Conservation (phyloP, 768 basidiomycete genomes). For the Lanmaoa rubissima region DNA sequence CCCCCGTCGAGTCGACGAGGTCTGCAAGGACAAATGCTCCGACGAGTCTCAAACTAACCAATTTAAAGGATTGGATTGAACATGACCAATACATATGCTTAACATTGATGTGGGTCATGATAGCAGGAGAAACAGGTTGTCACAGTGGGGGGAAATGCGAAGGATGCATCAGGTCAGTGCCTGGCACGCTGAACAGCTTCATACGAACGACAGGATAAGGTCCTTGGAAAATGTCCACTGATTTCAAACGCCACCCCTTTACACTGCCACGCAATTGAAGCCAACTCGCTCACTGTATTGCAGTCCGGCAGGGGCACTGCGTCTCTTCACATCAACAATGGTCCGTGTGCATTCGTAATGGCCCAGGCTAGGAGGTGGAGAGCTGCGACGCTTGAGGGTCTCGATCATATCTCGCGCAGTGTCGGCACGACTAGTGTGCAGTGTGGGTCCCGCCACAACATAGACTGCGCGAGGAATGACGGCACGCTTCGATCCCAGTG, state of each 20-base stretch:
- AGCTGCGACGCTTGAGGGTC: conserved; percentile 56
- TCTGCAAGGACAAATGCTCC: background rate
- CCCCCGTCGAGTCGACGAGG: background rate
- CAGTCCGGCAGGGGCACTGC: conserved; percentile 65
- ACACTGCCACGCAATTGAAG: conserved; percentile 59
- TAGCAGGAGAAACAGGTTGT: background rate
- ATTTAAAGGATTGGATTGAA: background rate
- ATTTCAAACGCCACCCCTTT: conserved; percentile 57
- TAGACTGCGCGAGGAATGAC: conserved; percentile 47
- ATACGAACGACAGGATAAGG: background rate
- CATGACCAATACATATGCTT: background rate
- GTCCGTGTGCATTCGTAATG: conserved; percentile 18
- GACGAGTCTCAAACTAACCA: background rate
- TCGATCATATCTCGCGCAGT: conserved; percentile 64
- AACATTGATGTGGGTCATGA: background rate
- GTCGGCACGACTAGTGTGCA: conserved; percentile 51
- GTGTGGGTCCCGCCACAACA: conserved; percentile 44
- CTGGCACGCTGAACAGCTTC: background rate
- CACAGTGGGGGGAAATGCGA: background rate
- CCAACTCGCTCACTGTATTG: conserved; percentile 45
- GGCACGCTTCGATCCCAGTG: conserved; percentile 46
- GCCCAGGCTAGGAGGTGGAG: conserved; percentile 25
- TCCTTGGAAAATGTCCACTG: background rate
- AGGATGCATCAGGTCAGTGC: background rate
- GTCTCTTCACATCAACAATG: conserved; percentile 48